Percentiles rank a stretch among this genome's conserved stretches.
Evolutionary conservation across 2,329 filamentous ascomycete genomes (phyloP).

Genomic region (Aspergillus eucalypticola): DNA sequence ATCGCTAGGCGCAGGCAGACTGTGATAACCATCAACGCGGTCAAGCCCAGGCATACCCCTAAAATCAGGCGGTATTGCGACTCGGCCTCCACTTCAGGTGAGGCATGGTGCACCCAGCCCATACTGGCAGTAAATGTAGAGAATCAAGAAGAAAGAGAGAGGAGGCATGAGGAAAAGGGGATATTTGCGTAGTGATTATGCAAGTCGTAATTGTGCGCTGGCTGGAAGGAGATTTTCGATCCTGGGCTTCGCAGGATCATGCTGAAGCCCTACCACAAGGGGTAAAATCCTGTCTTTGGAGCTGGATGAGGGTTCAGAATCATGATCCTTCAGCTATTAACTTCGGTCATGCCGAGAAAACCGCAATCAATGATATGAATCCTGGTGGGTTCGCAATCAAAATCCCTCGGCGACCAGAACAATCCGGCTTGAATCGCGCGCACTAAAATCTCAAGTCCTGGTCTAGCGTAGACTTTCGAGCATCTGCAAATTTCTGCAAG

Average conservation of each 20-base stretch:
- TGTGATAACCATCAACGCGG: conserved; percentile 44
- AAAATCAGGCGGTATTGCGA: conserved; percentile 55
- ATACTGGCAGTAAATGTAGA: conserved; percentile 31
- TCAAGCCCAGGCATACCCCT: conserved; percentile 50
- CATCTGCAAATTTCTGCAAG: background rate
- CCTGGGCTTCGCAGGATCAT: background rate
- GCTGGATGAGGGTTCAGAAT: background rate
- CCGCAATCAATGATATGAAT: background rate
- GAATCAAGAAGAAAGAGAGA: background rate
- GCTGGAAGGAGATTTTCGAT: background rate
- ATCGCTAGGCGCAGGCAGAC: conserved; percentile 49
- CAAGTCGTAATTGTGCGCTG: background rate
- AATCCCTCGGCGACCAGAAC: background rate
- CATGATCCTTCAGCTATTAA: background rate
- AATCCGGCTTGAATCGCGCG: background rate
- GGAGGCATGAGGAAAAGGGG: background rate
- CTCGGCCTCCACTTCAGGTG: conserved; percentile 47
- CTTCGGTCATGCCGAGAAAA: background rate
- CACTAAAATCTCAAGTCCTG: background rate
- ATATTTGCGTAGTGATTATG: background rate
- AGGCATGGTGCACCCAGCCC: conserved; percentile 55
- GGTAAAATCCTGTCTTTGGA: background rate
- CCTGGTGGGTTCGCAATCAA: background rate
- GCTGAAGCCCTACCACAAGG: background rate
- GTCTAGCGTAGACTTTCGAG: background rate